A percentile compares a stretch with the other conserved stretches of the same genome.
These are phyloP conservation scores for Salix brachista DNA, from an alignment of 345 rosid genomes.

Conservation along the genomic window DNA sequence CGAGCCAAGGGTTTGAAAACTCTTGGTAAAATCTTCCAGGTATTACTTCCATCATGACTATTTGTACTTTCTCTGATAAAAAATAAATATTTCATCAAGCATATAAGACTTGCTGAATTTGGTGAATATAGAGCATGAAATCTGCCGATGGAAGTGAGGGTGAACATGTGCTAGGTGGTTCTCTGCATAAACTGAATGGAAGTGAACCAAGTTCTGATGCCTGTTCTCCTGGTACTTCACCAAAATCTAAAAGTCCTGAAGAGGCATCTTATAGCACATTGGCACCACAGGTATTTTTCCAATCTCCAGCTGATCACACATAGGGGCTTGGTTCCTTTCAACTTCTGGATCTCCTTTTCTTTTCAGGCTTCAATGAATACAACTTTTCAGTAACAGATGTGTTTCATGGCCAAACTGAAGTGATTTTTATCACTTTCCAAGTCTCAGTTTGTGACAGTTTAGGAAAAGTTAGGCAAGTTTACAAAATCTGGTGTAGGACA, in stretches of 20 bases:
- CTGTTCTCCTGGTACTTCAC: slow-evolving; percentile 43
- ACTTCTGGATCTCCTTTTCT: neutral
- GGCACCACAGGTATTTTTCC: slow-evolving; percentile 52
- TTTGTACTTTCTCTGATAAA: neutral
- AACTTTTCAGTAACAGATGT: neutral
- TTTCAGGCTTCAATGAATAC: neutral
- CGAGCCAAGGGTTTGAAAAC: slow-evolving; percentile 94
- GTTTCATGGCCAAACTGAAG: neutral
- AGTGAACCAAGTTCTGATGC: slow-evolving; percentile 34
- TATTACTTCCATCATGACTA: slow-evolving; percentile 13
- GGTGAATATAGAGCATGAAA: slow-evolving; percentile 52
- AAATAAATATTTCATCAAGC: neutral
- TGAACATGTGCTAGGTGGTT: slow-evolving; percentile 35
- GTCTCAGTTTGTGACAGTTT: neutral
- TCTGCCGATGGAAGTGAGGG: slow-evolving; percentile 56
- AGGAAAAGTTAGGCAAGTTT: neutral
- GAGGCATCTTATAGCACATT: slow-evolving; percentile 44
- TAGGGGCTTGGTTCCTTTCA: neutral
- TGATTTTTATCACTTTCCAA: neutral
- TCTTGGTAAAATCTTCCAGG: slow-evolving; percentile 95
- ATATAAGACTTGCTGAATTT: slow-evolving; percentile 1
- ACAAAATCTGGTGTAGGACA: neutral
- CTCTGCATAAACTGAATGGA: slow-evolving; percentile 50
- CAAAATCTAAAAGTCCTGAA: slow-evolving; percentile 33
- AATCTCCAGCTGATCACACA: neutral